Conservation (phyloP, 768 basidiomycete genomes). For the Boletus bicolor region DNA sequence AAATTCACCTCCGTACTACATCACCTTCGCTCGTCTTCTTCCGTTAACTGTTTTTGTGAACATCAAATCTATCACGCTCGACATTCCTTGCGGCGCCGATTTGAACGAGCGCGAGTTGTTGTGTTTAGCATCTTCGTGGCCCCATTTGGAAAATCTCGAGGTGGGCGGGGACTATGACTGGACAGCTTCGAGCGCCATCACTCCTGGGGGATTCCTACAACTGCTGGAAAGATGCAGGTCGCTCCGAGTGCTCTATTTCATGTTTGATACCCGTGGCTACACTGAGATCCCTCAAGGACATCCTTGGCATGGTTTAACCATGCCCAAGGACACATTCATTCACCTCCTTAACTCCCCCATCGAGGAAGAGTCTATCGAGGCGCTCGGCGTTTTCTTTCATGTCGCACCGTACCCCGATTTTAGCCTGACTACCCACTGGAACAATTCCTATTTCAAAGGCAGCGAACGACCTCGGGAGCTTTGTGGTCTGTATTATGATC, state of each 20-base stretch:
- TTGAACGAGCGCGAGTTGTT: conserved; percentile 8
- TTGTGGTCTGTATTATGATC: neutral
- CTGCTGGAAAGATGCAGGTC: conserved; percentile 14
- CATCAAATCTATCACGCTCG: conserved; percentile 1
- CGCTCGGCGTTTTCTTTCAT: conserved; percentile 13
- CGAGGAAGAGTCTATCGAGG: conserved; percentile 1
- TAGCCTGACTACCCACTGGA: neutral
- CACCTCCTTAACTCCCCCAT: conserved; percentile 5
- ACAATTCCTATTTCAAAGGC: neutral
- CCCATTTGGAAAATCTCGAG: neutral
- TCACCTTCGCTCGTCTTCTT: conserved; percentile 1
- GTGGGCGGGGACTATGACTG: conserved; percentile 4
- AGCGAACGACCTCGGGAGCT: neutral
- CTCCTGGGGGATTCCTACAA: conserved; percentile 7
- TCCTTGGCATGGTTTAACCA: conserved; percentile 10
- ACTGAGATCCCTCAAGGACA: conserved; percentile 4
- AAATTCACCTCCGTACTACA: neutral
- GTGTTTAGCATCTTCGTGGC: conserved; percentile 15
- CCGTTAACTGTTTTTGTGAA: conserved; percentile 7
- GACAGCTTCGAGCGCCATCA: conserved; percentile 3
- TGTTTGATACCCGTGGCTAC: conserved; percentile 8
- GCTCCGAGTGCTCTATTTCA: conserved; percentile 1
- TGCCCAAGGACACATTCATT: neutral
- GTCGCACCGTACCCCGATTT: conserved; percentile 6
- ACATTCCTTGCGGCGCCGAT: neutral